Evolutionary conservation across 2,329 filamentous ascomycete species (phyloP), one percentile per base, ranked within the genome.

Genomic region (Nemania diffusa): DNA sequence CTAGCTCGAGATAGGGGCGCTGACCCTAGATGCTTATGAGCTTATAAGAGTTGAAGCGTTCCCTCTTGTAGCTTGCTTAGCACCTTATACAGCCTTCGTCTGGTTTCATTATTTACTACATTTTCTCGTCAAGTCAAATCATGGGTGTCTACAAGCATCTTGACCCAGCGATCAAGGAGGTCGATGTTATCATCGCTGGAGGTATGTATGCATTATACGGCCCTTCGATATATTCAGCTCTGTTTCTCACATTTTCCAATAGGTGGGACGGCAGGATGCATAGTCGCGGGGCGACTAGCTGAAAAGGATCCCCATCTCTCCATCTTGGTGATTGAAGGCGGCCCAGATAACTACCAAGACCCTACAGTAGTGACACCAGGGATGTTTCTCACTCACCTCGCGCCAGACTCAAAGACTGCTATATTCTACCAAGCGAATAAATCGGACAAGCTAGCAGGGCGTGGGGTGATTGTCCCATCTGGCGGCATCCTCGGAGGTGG

Each of bases 401-500:
- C 79, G 8, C 84, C 85, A 0, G 66, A 59, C 3, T 84, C 82
- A 62, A 84, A 85, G 7, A 73, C 67, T 61, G 72, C 65, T n/a
- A 58, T 84, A 26, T 87, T 88, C 73, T 87, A 87, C 74, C 79
- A 85, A 69, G 62, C 72, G 2, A 67, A 48, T 17, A 72, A 71
- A 48, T 73, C 73, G 9, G 60, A 72, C 27, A 73, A 84, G 24
- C 79, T 88, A 2, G 82, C 80, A 52, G 79, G 81, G 15, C 78
- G 84, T n/a, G 80, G 81, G 62, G 78, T 76, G 1, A 77, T 82
- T 17, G 77, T 83, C 1, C 79, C 79, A 0, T 70, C 72, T 4
- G 81, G 80, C 5, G 84, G 84, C 22, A 81, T 82, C 0, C 79
- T 89, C 0, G 87, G 87, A 24, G 87, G 87, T 20, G 87, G 86